Percentiles rank a stretch among this genome's conserved stretches.
These are phyloP conservation scores for Beta vulgaris DNA, from an alignment of 148 eudicot species.

Conservation along the genomic window DNA sequence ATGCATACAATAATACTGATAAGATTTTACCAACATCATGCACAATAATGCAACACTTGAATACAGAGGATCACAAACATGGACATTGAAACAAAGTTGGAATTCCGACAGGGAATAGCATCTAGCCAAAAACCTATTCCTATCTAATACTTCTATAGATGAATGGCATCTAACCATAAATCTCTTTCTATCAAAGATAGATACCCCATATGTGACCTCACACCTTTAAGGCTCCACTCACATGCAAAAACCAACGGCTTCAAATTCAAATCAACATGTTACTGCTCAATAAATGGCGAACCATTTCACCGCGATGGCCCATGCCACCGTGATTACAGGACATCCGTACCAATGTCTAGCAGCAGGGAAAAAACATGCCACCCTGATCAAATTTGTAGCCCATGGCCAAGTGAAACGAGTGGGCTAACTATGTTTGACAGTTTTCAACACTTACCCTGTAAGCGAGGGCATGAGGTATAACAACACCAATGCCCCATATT, in stretches of 20 bases:
- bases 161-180: not conserved
- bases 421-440: not conserved
- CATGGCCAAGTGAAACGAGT: not conserved
- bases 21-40: not conserved
- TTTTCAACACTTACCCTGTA: not conserved
- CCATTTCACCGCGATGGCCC: not conserved
- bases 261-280: not conserved
- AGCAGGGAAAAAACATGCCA: not conserved
- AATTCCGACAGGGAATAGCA: constrained; percentile 3
- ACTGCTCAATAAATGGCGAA: not conserved
- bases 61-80: not conserved
- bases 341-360: too few relatives aligned
- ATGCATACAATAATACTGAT: not conserved
- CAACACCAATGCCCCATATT: not conserved
- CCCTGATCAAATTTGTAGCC: not conserved
- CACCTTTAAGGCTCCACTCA: not conserved
- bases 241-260: not conserved
- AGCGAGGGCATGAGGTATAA: not conserved
- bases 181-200: not conserved
- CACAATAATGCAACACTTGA: constrained; percentile 17
- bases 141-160: constrained; percentile 6
- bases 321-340: not conserved
- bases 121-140: constrained; percentile 3
- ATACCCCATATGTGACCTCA: not conserved
- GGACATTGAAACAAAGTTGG: constrained; percentile 8